These are phyloP conservation scores for Colletotrichum godetiae DNA, from an alignment of 2,329 filamentous ascomycete species.

Conservation along the genomic window DNA sequence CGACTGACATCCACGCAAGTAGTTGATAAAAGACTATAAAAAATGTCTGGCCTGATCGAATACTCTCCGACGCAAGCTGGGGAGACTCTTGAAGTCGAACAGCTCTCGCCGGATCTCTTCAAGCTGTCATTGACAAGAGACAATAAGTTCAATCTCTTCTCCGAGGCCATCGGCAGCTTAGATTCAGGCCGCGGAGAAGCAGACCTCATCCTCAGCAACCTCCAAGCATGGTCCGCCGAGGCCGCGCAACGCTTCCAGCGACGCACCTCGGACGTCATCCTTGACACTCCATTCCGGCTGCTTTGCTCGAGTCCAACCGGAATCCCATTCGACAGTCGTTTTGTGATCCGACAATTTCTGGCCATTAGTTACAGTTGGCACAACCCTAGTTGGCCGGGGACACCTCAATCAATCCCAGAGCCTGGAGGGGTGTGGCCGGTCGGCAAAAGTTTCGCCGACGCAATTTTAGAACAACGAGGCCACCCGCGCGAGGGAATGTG, in stretches of 20 bases:
- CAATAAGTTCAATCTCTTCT: constrained; percentile 11
- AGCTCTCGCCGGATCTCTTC: constrained; percentile 8
- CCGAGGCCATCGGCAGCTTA: neutral
- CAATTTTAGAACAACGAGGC: neutral
- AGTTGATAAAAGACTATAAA: neutral
- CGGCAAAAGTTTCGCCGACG: constrained; percentile 7
- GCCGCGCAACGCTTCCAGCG: neutral
- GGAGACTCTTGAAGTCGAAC: neutral
- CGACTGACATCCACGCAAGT: neutral
- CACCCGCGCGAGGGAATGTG: constrained; percentile 38
- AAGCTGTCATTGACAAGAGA: neutral
- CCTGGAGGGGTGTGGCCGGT: constrained; percentile 12
- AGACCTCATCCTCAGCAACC: constrained; percentile 1
- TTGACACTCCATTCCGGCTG: constrained; percentile 17
- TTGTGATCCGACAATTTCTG: neutral
- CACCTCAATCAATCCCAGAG: neutral
- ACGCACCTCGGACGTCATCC: constrained; percentile 7
- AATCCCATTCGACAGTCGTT: neutral
- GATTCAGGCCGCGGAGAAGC: neutral
- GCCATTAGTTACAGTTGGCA: constrained; percentile 28
- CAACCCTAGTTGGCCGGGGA: neutral
- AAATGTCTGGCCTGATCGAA: neutral
- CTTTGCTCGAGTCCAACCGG: neutral
- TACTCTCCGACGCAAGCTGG: neutral
- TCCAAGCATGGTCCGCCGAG: constrained; percentile 3